These are phyloP conservation scores for Trichoderma erinaceum DNA, from an alignment of 495 filamentous ascomycete species.

Conservation along the genomic window DNA sequence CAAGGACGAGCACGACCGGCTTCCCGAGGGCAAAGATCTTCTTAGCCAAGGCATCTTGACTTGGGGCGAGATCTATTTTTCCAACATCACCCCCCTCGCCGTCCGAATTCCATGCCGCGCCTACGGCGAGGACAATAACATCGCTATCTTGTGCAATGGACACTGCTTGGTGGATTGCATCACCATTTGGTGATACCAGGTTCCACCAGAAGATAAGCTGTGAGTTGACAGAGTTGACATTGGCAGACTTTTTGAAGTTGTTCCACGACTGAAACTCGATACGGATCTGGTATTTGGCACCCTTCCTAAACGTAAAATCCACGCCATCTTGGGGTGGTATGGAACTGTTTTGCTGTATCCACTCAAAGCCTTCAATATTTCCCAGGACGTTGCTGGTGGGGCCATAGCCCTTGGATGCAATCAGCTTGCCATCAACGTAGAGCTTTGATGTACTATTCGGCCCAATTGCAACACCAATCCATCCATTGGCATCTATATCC, in stretches of 20 bases:
- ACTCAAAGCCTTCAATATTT: conserved; percentile 28
- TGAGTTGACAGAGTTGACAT: conserved; percentile 38
- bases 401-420: conserved; percentile 21
- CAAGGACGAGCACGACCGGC: conserved; percentile 36
- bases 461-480: conserved; percentile 32
- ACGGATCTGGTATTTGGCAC: conserved; percentile 31
- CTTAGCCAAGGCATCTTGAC: conserved; percentile 29
- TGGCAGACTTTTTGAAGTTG: conserved; percentile 34
- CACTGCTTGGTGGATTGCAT: conserved; percentile 32
- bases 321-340: conserved; percentile 29
- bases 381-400: conserved; percentile 26
- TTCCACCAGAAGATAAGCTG: conserved; percentile 43
- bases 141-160: conserved; percentile 31
- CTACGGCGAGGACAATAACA: conserved; percentile 36
- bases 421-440: conserved; percentile 30
- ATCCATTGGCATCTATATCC: conserved; percentile 32
- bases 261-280: conserved; percentile 43
- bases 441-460: conserved; percentile 34
- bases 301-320: conserved; percentile 33
- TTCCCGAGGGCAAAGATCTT: conserved; percentile 35
- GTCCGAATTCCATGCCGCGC: conserved; percentile 40
- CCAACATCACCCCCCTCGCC: conserved; percentile 40
- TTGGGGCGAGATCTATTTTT: conserved; percentile 31
- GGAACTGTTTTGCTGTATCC: conserved; percentile 16
- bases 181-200: conserved; percentile 32